Percentiles rank a stretch among this genome's conserved stretches.
Conservation (phyloP, 2,329 filamentous ascomycete genomes). For the Aspergillus japonicus region DNA sequence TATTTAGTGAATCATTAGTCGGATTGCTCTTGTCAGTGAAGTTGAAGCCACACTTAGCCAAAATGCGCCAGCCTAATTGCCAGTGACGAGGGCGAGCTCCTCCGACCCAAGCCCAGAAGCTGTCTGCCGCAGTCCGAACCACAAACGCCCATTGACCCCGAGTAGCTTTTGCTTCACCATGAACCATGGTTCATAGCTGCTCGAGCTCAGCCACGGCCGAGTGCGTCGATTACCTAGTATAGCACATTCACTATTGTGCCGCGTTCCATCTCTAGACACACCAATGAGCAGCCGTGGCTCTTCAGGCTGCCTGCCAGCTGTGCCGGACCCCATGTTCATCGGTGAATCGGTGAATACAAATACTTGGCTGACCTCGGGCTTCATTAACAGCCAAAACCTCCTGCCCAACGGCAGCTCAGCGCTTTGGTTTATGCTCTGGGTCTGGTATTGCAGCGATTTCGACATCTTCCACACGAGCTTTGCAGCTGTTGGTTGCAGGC, state of each 20-base stretch:
- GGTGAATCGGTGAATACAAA: neutral
- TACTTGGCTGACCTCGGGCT: neutral
- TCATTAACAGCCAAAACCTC: neutral
- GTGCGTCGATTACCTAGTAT: slow-evolving; percentile 7
- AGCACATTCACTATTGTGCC: neutral
- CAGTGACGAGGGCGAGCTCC: neutral
- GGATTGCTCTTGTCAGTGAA: too few relatives aligned
- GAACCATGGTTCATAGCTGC: slow-evolving; percentile 7
- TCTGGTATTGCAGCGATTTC: neutral
- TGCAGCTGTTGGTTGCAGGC: neutral
- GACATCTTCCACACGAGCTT: neutral
- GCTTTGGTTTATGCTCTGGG: neutral
- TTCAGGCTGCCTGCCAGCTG: neutral
- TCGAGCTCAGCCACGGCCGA: slow-evolving; percentile 5
- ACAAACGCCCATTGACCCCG: neutral
- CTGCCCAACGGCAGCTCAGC: neutral
- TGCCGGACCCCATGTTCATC: neutral
- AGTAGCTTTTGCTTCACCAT: neutral
- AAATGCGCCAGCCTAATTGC: neutral
- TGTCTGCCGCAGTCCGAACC: neutral
- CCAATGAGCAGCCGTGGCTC: neutral
- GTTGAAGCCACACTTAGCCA: neutral
- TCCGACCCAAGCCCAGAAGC: too few relatives aligned
- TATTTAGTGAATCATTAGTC: too few relatives aligned
- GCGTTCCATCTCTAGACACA: neutral